Evolutionary conservation across 1,284 basidiomycete species (phyloP), one percentile per base, ranked within the genome.

Genomic region (Tilletia horrida): DNA sequence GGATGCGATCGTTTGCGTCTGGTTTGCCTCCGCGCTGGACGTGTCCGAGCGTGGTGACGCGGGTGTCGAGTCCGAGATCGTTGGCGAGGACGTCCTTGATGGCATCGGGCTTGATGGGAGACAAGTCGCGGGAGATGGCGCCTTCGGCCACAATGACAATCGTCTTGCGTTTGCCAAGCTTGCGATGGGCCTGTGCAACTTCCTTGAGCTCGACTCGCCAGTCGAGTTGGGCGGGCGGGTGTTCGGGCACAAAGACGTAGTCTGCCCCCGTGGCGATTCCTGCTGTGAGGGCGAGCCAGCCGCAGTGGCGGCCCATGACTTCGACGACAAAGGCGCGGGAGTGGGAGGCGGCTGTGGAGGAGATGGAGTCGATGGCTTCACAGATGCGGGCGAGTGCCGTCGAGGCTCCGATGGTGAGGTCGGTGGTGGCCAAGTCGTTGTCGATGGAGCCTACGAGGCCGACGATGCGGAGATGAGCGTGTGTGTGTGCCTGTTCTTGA

Each of bases 61-160:
- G 86, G 0, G 95, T 95, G 83, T 99, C 95, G 50, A 98, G 87
- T 0, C 91, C 91, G 35, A 98, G 87, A 13, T 91, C 87, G 43
- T 96, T 88, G 0, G 89, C 86, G 8, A 98, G 87, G 40, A 97
- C 88, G 40, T 92, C 86, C 83, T 93, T 97, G 83, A 99, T 89
- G 78, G 93, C 88, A 50, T 93, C 91, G 4, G 93, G 88, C 65
- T 87, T 89, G 83, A 99, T 97, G 23, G 92, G 92, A 61, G 96
- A 89, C 63, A 97, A 86, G 73, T 92, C 86, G 65, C 86, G 84
- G 82, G 97, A 95, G 67, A 91, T 88, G 13, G 95, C 95, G 29
- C 95, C 96, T 74, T 98, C 95, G 2, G 96, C 95, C 45, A 98
- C 89, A 73, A 99, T 96, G 70, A 99, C 93, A 74, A 99, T 96